A percentile compares a stretch with the other conserved stretches of the same genome.
Evolutionary conservation across 164 flowering plant species (phyloP).

Genomic region (Vitis riparia): DNA sequence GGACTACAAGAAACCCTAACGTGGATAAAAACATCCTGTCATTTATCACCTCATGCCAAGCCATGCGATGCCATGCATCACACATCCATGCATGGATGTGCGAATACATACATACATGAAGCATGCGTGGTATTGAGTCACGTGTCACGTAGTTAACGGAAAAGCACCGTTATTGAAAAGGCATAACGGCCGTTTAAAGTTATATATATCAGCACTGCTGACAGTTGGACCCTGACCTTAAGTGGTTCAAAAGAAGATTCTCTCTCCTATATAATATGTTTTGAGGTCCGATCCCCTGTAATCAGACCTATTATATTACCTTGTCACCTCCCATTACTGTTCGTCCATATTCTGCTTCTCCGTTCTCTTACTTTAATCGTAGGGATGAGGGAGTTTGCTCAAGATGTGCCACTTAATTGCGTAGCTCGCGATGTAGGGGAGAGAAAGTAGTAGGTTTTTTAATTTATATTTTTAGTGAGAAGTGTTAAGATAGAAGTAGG

Average conservation of each 20-base stretch:
- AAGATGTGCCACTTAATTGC: too few species aligned
- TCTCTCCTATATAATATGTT: constrained; percentile 5
- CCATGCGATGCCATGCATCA: not conserved
- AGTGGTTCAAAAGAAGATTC: constrained; percentile 20
- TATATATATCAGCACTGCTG: constrained; percentile 9
- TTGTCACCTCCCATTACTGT: not conserved
- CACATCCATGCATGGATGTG: not conserved
- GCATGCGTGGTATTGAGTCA: constrained; percentile 8
- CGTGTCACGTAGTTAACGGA: constrained; percentile 16
- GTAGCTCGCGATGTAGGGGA: too few species aligned
- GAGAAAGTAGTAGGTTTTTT: too few species aligned
- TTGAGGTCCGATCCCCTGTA: constrained; percentile 5
- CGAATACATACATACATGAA: not conserved
- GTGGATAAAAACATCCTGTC: constrained; percentile 6
- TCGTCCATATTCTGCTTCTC: too few species aligned
- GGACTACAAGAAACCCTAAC: constrained; percentile 16
- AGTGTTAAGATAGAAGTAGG: too few species aligned
- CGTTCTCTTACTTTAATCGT: too few species aligned
- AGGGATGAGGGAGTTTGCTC: not conserved
- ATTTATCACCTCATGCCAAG: not conserved
- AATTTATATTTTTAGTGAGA: too few species aligned
- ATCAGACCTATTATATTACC: not conserved
- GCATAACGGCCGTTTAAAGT: constrained; percentile 20
- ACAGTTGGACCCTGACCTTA: constrained; percentile 22
- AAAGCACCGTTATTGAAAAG: constrained; percentile 16